Evolutionary conservation across 495 filamentous ascomycete genomes (phyloP).

Genomic region (Physcia stellaris): DNA sequence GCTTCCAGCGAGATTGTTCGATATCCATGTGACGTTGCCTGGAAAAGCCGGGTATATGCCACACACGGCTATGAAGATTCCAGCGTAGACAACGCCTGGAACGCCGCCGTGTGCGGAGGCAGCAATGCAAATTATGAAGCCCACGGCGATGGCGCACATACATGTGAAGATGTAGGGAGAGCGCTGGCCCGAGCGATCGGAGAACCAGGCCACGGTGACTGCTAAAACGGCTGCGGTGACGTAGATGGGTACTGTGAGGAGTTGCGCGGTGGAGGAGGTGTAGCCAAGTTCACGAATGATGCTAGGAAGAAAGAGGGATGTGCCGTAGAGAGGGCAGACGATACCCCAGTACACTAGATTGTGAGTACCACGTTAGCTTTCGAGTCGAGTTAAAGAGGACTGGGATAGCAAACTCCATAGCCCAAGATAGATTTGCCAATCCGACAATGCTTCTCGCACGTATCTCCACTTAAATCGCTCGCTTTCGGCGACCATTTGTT

Average conservation of each 20-base stretch:
- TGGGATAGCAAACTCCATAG: slow-evolving; percentile 18
- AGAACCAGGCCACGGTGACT: slow-evolving; percentile 40
- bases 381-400: no score
- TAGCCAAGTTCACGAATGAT: slow-evolving; percentile 61
- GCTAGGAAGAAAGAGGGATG: slow-evolving; percentile 61
- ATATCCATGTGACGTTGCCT: slow-evolving; percentile 56
- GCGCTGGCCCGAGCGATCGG: slow-evolving; percentile 46
- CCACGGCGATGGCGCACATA: slow-evolving; percentile 44
- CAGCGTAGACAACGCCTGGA: slow-evolving; percentile 59
- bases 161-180: slow-evolving; percentile 45
- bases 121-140: slow-evolving; percentile 47
- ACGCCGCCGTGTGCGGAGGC: slow-evolving; percentile 26
- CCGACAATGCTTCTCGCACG: slow-evolving; percentile 47
- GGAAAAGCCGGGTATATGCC: slow-evolving; percentile 37
- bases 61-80: slow-evolving; percentile 57
- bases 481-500: slow-evolving; percentile 36
- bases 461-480: slow-evolving; percentile 48
- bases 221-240: slow-evolving; percentile 48
- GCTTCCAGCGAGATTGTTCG: slow-evolving; percentile 55
- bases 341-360: slow-evolving; percentile 43
- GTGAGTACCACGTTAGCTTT: not conserved
- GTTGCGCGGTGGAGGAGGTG: slow-evolving; percentile 48
- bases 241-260: slow-evolving; percentile 58
- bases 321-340: slow-evolving; percentile 54
- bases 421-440: slow-evolving; percentile 63